Base-by-base conservation (phyloP, 352 stramenopile genomes). In the Peronospora destructor region DNA sequence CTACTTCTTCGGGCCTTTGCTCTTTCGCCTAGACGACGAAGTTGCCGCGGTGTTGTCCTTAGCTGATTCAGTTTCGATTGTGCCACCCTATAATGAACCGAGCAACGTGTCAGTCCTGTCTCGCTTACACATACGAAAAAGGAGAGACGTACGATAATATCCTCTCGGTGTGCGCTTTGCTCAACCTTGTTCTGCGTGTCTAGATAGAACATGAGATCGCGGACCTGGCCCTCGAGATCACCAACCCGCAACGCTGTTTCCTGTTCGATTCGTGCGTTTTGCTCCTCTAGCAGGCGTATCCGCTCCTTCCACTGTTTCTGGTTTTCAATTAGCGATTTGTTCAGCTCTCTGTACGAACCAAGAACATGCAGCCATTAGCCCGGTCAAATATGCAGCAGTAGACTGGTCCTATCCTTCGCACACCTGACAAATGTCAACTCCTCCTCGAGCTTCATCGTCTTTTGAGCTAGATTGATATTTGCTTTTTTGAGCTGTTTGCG, bases 141-240 rank as follows among this genome's bases (percentile, higher is more conserved):
- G n/a, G 16, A 16, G 21, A 44, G 10, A 60, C 51, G 34, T 55
- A 88, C 75, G 60, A 86, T 71, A 49, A 94, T 94, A 13, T 94
- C 84, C n/a, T 85, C 64, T 21, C 74, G 75, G 35, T 94, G 71
- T 21, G 58, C 47, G 52, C 81, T 92, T 34, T 88, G 70, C 46
- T 90, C 80, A 3, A 95, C 74, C 51, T 89, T 90, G 61, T 58
- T 90, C 50, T 93, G 85, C 26, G 83, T 92, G 49, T 95, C 85
- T 23, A 95, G 52, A 55, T 93, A 94, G 52, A 95, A 94, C 85
- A 95, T 95, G 7, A 95, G 50, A 56, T 95, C 85, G 21, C 80
- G 76, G 8, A 92, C 81, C 52, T 95, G 83, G n/a, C 66, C 68
- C 46, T 95, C 83, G 40, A 94, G 53, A 41, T 93, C 83, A 2